Evolutionary conservation across 164 flowering plant genomes (phyloP).

Genomic region (Kalanchoe fedtschenkoi): DNA sequence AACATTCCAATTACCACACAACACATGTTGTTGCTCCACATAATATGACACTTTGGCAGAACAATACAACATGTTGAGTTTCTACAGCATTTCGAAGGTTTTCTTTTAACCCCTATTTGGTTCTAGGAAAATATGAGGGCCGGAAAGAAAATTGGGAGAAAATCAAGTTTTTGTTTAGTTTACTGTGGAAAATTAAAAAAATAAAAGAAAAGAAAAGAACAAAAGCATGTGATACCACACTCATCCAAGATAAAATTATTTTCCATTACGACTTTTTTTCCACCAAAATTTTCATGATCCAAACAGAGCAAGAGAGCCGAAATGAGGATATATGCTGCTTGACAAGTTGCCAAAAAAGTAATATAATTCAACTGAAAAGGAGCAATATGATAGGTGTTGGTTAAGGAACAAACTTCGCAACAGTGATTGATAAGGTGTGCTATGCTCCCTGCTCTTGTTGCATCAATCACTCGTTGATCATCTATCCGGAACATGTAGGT

Average conservation of each 20-base stretch:
- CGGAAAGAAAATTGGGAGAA: too few species aligned
- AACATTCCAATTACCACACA: background rate
- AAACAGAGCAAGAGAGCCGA: too few species aligned
- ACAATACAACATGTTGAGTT: background rate
- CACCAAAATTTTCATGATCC: too few species aligned
- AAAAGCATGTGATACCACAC: too few species aligned
- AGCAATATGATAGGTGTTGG: background rate
- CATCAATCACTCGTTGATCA: slow-evolving; percentile 95
- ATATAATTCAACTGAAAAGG: background rate
- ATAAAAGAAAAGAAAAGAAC: too few species aligned
- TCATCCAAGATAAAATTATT: too few species aligned
- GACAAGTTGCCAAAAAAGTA: background rate
- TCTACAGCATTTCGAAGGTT: background rate
- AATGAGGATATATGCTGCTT: background rate
- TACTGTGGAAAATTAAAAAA: too few species aligned
- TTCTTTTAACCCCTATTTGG: too few species aligned
- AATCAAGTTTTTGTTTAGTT: too few species aligned
- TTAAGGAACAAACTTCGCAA: slow-evolving; percentile 57
- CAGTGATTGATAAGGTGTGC: slow-evolving; percentile 97
- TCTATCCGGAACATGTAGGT: slow-evolving; percentile 94
- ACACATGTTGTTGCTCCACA: background rate
- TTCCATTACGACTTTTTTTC: too few species aligned
- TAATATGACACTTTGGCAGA: background rate
- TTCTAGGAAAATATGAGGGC: too few species aligned
- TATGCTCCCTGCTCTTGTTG: slow-evolving; percentile 94